These are phyloP conservation scores for Penicillium sp. DNA, from an alignment of 2,329 filamentous ascomycete species.

Conservation along the genomic window DNA sequence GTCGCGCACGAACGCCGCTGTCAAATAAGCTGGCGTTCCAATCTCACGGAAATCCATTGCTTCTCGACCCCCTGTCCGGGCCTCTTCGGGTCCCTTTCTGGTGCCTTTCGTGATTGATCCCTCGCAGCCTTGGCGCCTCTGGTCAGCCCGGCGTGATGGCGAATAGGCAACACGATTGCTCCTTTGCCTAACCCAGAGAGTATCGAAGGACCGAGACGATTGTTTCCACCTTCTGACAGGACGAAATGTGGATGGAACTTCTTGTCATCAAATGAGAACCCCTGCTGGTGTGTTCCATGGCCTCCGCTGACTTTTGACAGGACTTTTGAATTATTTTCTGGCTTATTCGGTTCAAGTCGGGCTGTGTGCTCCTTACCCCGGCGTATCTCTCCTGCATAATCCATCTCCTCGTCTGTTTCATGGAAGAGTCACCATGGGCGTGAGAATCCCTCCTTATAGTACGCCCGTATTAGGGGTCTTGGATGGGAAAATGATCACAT, in stretches of 20 bases:
- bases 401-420: conserved; percentile 1
- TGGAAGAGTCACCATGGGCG: not conserved
- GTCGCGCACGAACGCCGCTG: not conserved
- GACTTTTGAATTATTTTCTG: conserved; percentile 8
- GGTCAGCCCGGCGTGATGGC: conserved; percentile 8
- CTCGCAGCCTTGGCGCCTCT: conserved; percentile 11
- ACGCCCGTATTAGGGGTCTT: not conserved
- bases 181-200: conserved; percentile 9
- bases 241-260: conserved; percentile 6
- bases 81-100: conserved; percentile 3
- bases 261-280: conserved; percentile 10
- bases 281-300: conserved; percentile 4
- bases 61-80: conserved; percentile 8
- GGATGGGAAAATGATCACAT: not conserved
- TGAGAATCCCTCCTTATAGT: conserved; percentile 3
- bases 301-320: conserved; percentile 12
- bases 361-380: conserved; percentile 1
- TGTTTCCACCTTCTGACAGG: conserved; percentile 1
- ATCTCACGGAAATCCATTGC: conserved; percentile 5
- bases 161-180: conserved; percentile 6
- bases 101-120: conserved; percentile 12
- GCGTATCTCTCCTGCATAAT: not conserved
- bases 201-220: conserved; percentile 9
- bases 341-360: not conserved
- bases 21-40: conserved; percentile 6